phyloP scores from a whole-genome alignment of 768 basidiomycete genomes.

The Xerocomus brunneocitrinus region DNA sequence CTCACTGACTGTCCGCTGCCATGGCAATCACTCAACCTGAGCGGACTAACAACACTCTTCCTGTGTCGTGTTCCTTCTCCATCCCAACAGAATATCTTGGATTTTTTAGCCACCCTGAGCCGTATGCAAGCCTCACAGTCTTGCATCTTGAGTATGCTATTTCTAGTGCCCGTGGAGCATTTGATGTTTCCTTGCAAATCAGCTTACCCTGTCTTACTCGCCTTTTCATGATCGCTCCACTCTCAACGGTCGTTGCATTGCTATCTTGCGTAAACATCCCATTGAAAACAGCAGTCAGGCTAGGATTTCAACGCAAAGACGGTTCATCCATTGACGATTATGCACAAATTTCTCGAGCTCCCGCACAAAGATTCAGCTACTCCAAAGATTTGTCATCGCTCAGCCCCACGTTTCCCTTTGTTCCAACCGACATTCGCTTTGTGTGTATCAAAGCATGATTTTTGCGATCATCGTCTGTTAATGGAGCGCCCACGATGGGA shows the following conservation, averaged over 20 bases:
- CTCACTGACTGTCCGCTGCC: too few species aligned
- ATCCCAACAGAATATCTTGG: conserved; percentile 22
- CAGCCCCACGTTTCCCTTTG: background rate
- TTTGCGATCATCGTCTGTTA: background rate
- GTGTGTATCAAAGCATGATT: background rate
- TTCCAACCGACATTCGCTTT: background rate
- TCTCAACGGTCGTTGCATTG: background rate
- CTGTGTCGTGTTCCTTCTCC: conserved; percentile 20
- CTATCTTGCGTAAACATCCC: too few species aligned
- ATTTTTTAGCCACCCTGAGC: conserved; percentile 27
- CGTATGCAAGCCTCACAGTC: conserved; percentile 15
- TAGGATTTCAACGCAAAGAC: background rate
- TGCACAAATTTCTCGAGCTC: background rate
- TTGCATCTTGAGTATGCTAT: conserved; percentile 32
- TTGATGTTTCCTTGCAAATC: background rate
- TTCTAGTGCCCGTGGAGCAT: conserved; percentile 1
- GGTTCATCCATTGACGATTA: background rate
- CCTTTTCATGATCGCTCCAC: background rate
- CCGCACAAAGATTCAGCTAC: background rate
- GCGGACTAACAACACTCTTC: background rate
- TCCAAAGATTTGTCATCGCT: background rate
- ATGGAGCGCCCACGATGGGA: too few species aligned
- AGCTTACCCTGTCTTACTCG: background rate
- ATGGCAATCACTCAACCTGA: too few species aligned
- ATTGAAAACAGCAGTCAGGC: background rate